Conservation (phyloP, 371 early-diverging fungal genomes). For the Phascolomyces articulosus region DNA sequence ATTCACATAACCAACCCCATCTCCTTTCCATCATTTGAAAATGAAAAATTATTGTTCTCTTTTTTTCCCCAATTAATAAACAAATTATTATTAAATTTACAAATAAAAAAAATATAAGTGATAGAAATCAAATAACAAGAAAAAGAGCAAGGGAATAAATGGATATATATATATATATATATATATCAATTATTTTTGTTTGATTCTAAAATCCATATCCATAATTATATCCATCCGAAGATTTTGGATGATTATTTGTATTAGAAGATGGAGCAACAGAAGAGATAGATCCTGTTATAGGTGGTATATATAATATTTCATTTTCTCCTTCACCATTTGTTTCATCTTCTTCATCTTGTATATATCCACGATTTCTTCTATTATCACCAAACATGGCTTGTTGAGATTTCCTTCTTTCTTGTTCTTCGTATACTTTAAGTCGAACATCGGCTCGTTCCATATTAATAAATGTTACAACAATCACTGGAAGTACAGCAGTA, state of each 20-base stretch:
- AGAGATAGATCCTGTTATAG: background rate
- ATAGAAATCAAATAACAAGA: no score
- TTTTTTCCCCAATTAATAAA: no score
- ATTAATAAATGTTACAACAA: constrained; percentile 17
- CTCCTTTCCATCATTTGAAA: no score
- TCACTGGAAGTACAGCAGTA: constrained; percentile 16
- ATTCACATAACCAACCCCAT: no score
- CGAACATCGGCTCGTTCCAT: constrained; percentile 21
- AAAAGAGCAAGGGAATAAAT: no score
- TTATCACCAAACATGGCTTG: background rate
- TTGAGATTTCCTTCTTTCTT: constrained; percentile 21
- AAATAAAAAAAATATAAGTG: no score
- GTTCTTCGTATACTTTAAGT: constrained; percentile 24
- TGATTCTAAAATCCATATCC: background rate
- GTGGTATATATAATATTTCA: background rate
- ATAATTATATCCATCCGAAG: background rate
- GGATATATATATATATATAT: no score
- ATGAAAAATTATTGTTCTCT: no score
- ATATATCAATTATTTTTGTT: no score
- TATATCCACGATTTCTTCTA: background rate
- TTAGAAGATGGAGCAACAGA: background rate
- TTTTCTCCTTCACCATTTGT: background rate
- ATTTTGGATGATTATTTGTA: background rate
- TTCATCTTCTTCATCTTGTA: background rate
- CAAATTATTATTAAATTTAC: no score